Evolutionary conservation across 352 stramenopile species (phyloP), one percentile per base, ranked within the genome.

Genomic region (Globisporangium camurandrum): DNA sequence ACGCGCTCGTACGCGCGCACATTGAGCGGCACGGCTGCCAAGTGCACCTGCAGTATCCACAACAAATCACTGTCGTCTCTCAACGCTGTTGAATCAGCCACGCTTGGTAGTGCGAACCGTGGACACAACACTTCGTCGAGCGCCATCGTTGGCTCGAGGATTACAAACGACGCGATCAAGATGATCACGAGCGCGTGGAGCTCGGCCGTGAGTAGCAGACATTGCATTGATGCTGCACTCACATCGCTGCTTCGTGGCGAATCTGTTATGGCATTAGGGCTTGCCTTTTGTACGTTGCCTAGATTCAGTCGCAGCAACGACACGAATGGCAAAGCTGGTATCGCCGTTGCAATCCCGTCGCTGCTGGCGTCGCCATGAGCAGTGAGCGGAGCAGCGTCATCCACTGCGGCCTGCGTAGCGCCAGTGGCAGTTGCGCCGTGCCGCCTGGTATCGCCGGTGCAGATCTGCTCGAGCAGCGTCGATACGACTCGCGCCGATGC

Each of bases 21-120:
- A 16, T 54, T 46, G 24, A 58, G n/a, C 26, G 28, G 55, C 10
- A 55, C 34, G 2, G 22, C 28, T 5, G 33, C 41, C 24, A 74
- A 64, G 28, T 78, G 68, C 11, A 63, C 61, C 38, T 87, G 75
- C 0, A 87, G 41, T 1, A 31, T 64, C 57, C 65, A 71, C 23
- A 87, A 51, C 24, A 86, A 30, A 22, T 83, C 69, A 30, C 12
- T 31, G 14, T 8, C 10, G 4, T 47, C 24, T 8, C 2, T 33
- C 22, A 14, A 20, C 11, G 11, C 33, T 17, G 1, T 49, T 19
- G 20, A 39, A 3, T 14, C 10, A 52, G 42, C 12, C 22, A 14
- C n/a, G 22, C 14, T 17, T 0, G 68, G 22, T 27, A 73, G 59
- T 30, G 57, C 69, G 28, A 73, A 62, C 2, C 69, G 69, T 10